A percentile compares a stretch with the other conserved stretches of the same genome.
phyloP scores from a whole-genome alignment of 805 yeast species.

The Candida awuae region DNA sequence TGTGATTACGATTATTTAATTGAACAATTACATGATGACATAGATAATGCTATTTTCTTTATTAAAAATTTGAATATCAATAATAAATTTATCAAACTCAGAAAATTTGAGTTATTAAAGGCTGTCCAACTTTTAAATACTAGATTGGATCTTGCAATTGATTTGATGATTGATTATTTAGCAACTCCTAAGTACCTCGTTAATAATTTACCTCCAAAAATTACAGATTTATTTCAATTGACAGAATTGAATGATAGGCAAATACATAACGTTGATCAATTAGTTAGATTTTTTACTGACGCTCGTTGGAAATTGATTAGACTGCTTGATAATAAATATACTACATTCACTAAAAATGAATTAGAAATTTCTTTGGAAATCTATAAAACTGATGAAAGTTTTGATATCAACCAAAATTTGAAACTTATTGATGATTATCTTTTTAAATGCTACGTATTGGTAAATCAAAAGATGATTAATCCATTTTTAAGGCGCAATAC shows the following conservation, averaged over 20 bases:
- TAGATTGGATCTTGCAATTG: constrained; percentile 32
- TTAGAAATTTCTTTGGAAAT: constrained; percentile 35
- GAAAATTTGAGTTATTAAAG: constrained; percentile 37
- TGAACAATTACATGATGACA: not conserved
- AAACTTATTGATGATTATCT: constrained; percentile 65
- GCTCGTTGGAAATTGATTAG: constrained; percentile 41
- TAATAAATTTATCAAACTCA: constrained; percentile 28
- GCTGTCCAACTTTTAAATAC: constrained; percentile 30
- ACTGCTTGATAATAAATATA: constrained; percentile 31
- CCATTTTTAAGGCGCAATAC: constrained; percentile 75
- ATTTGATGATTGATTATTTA: constrained; percentile 41
- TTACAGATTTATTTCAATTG: constrained; percentile 8
- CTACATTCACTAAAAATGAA: constrained; percentile 39
- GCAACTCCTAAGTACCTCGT: constrained; percentile 54
- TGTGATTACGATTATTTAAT: not conserved
- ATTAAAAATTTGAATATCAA: constrained; percentile 28
- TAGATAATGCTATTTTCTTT: constrained; percentile 38
- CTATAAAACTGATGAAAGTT: constrained; percentile 20
- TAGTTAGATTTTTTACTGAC: constrained; percentile 44
- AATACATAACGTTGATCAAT: constrained; percentile 20
- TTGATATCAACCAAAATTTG: constrained; percentile 28
- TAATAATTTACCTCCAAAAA: constrained; percentile 33
- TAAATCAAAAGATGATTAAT: constrained; percentile 65
- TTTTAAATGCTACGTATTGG: constrained; percentile 64
- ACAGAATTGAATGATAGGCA: not conserved